Percentiles rank a stretch among this genome's conserved stretches.
Conservation (phyloP, 1,284 basidiomycete genomes). For the Hortiboletus rubellus region DNA sequence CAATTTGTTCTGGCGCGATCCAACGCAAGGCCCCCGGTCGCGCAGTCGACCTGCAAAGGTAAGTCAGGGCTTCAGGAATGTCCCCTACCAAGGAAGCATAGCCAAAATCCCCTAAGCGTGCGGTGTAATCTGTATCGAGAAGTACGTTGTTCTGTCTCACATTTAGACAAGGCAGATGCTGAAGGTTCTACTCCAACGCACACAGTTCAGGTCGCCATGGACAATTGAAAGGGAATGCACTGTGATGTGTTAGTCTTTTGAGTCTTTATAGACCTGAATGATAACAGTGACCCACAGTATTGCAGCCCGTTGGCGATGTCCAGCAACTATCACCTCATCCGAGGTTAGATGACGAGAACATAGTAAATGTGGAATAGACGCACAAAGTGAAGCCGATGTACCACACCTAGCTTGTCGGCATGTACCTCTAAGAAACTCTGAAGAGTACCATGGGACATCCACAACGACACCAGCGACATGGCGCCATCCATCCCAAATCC, state of each 20-base stretch:
- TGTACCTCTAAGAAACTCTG: background rate
- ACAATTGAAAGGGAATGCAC: no score
- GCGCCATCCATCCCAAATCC: no score
- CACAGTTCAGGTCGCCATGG: no score
- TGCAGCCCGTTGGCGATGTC: background rate
- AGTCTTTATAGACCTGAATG: no score
- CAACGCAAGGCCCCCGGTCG: no score
- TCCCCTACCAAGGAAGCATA: background rate
- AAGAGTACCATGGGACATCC: background rate
- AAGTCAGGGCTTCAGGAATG: background rate
- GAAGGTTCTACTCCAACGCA: no score
- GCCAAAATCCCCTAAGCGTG: background rate
- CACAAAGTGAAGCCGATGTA: background rate
- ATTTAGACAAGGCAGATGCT: accelerated
- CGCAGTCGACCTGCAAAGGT: no score
- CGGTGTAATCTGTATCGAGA: background rate
- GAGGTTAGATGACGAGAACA: background rate
- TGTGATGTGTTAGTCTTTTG: no score
- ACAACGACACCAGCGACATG: no score
- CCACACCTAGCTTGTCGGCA: background rate
- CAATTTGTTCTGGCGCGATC: no score
- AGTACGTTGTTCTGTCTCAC: background rate
- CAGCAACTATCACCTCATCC: background rate
- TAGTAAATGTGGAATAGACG: background rate
- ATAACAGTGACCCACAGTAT: background rate